These are phyloP conservation scores for Irpex sp. DNA, from an alignment of 1,284 basidiomycete species.

Conservation along the genomic window DNA sequence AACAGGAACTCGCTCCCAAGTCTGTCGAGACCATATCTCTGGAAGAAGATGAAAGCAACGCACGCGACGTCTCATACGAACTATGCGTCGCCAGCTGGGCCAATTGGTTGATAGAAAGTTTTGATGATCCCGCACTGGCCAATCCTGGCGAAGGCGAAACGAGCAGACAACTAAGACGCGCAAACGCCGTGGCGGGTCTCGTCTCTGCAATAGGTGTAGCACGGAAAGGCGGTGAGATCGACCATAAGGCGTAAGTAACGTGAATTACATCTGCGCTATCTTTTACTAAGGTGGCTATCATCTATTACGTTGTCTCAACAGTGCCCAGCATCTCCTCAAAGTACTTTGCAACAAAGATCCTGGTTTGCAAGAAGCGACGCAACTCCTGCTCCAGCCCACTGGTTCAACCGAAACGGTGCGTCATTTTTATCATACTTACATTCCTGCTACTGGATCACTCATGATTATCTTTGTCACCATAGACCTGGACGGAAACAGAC, in stretches of 20 bases:
- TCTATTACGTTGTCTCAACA: constrained; percentile 14
- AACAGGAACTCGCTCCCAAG: constrained; percentile 1
- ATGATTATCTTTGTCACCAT: neutral
- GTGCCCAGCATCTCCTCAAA: constrained; percentile 35
- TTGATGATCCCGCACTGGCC: constrained; percentile 18
- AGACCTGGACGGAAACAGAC: constrained; percentile 11
- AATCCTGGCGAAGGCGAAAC: constrained; percentile 20
- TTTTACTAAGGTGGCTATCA: too few species aligned
- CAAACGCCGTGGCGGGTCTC: constrained; percentile 42
- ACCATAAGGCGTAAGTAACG: constrained; percentile 33
- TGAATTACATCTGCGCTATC: neutral
- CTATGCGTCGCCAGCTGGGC: constrained; percentile 66
- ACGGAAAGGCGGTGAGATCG: constrained; percentile 15
- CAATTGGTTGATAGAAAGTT: constrained; percentile 50
- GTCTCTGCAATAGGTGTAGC: constrained; percentile 41
- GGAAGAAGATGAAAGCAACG: constrained; percentile 11
- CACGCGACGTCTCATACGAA: constrained; percentile 42
- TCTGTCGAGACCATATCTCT: constrained; percentile 16
- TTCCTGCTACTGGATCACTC: neutral
- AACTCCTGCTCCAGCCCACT: constrained; percentile 15
- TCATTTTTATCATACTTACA: neutral
- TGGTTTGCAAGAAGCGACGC: constrained; percentile 31
- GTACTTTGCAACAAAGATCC: constrained; percentile 34
- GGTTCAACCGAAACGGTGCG: constrained; percentile 10
- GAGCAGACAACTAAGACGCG: constrained; percentile 33